phyloP scores from a whole-genome alignment of 495 filamentous ascomycete genomes.

The Apiosordaria backusii region DNA sequence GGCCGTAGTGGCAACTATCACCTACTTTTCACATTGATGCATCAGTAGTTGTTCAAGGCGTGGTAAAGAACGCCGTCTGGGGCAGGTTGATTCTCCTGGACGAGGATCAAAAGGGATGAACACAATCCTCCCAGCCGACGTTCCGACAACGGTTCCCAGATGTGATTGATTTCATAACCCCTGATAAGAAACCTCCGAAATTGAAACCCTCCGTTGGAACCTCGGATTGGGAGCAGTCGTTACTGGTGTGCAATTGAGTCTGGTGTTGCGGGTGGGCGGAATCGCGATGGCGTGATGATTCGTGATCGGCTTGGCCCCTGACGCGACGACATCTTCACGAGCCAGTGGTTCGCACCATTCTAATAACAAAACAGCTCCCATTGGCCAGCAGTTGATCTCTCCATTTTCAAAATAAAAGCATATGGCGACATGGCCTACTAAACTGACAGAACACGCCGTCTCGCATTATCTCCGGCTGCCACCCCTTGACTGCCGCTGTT shows the following conservation, averaged over 20 bases:
- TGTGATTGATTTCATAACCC: neutral
- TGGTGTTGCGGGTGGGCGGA: neutral
- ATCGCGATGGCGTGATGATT: conserved; percentile 24
- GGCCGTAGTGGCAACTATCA: neutral
- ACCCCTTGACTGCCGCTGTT: neutral
- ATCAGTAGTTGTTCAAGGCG: neutral
- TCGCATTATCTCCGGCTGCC: conserved; percentile 2
- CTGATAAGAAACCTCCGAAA: neutral
- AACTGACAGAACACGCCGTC: neutral
- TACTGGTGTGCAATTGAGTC: neutral
- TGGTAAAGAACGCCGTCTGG: neutral
- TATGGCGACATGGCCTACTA: conserved; percentile 4
- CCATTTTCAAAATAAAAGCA: neutral
- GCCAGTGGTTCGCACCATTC: neutral
- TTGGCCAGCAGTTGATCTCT: neutral
- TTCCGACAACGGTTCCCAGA: neutral
- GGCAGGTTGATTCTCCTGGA: neutral
- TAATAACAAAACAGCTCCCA: neutral
- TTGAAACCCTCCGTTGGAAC: neutral
- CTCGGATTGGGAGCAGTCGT: neutral
- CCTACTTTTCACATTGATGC: neutral
- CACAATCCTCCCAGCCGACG: neutral
- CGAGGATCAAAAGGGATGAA: neutral
- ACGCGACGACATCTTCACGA: conserved; percentile 14
- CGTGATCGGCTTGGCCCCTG: conserved; percentile 23